phyloP scores from a whole-genome alignment of 805 yeast species.

The Candida nonsorbophila region DNA sequence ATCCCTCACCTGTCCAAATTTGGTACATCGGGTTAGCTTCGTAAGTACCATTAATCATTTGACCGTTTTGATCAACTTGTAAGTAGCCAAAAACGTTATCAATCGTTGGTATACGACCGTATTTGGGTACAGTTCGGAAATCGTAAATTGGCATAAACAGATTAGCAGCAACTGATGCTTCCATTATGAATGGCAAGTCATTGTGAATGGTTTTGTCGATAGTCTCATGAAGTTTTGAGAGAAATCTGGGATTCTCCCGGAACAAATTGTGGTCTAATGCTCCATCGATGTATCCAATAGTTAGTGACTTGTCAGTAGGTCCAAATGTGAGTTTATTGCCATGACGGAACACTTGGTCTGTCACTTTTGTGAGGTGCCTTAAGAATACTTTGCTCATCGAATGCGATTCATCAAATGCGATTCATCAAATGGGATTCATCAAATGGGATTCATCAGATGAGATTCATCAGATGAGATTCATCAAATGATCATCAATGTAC shows the following conservation, averaged over 20 bases:
- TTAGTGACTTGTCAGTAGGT: conserved; percentile 4
- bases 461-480: too few relatives aligned
- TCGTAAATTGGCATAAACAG: conserved; percentile 69
- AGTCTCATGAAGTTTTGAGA: conserved; percentile 20
- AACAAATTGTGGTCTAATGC: conserved; percentile 10
- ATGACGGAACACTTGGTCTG: too few relatives aligned
- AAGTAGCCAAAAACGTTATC: conserved; percentile 71
- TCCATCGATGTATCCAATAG: conserved; percentile 5
- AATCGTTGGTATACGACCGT: conserved; percentile 63
- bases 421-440: too few relatives aligned
- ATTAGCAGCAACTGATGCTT: conserved; percentile 48
- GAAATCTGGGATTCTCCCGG: conserved; percentile 19
- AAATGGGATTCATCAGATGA: too few relatives aligned
- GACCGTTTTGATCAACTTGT: conserved; percentile 49
- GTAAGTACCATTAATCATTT: conserved; percentile 50
- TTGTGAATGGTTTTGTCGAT: conserved; percentile 19
- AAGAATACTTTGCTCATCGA: too few relatives aligned
- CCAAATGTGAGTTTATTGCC: too few relatives aligned
- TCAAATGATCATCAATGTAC: too few relatives aligned
- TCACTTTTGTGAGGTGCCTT: too few relatives aligned
- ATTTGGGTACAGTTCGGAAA: conserved; percentile 57
- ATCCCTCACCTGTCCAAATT: conserved; percentile 24
- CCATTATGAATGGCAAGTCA: conserved; percentile 52
- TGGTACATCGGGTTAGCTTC: conserved; percentile 59
- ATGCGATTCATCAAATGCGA: too few relatives aligned